Conservation (phyloP, 441 rosid genomes). For the Jatropha podagrica region DNA sequence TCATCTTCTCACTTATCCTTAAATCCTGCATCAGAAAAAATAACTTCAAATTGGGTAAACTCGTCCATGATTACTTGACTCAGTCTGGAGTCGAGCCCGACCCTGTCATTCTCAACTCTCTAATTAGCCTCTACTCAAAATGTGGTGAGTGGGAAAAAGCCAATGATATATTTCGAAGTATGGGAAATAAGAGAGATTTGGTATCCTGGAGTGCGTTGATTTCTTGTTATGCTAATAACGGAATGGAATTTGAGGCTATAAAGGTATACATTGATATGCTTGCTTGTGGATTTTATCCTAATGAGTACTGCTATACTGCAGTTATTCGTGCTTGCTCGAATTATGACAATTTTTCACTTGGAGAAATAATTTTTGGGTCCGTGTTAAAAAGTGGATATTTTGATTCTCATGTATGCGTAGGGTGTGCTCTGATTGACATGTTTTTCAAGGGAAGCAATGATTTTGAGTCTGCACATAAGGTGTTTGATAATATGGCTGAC, state of each 20-base stretch:
- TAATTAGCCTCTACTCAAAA: slow-evolving; percentile 59
- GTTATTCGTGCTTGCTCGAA: slow-evolving; percentile 22
- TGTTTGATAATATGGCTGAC: slow-evolving; percentile 54
- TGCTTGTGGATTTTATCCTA: slow-evolving; percentile 16
- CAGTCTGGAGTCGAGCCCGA: slow-evolving; percentile 45
- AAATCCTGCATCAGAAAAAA: slow-evolving; percentile 58
- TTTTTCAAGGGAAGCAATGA: slow-evolving; percentile 46
- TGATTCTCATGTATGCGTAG: slow-evolving; percentile 48
- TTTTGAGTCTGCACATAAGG: slow-evolving; percentile 43
- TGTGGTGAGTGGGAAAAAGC: slow-evolving; percentile 42
- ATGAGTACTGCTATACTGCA: slow-evolving; percentile 23
- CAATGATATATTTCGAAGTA: slow-evolving; percentile 38
- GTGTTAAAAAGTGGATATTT: slow-evolving; percentile 24
- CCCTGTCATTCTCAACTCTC: slow-evolving; percentile 49
- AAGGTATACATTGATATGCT: slow-evolving; percentile 17
- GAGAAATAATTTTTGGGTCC: slow-evolving; percentile 19
- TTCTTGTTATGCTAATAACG: slow-evolving; percentile 20
- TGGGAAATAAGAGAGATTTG: slow-evolving; percentile 43
- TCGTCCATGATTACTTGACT: slow-evolving; percentile 42
- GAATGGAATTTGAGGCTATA: slow-evolving; percentile 18
- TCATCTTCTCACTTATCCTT: slow-evolving; percentile 57
- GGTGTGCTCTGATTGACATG: slow-evolving; percentile 67
- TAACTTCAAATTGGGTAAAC: slow-evolving; percentile 43
- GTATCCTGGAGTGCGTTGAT: slow-evolving; percentile 27
- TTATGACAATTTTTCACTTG: not conserved